phyloP scores from a whole-genome alignment of 2,329 filamentous ascomycete genomes.

The Venturia effusa region DNA sequence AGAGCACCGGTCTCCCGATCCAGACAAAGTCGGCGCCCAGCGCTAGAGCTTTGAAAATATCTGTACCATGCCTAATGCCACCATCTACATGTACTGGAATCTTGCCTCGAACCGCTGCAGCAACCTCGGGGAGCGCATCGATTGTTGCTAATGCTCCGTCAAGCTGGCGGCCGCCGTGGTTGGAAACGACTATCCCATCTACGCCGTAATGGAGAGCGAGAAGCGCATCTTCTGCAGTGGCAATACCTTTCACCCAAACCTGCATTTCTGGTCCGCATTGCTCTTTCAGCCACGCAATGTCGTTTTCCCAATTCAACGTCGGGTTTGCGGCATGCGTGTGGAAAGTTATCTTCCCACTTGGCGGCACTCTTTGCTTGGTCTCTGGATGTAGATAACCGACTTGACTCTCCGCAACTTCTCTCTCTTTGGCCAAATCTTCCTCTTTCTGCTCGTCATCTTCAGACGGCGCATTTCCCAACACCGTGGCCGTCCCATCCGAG shows the following conservation, averaged over 20 bases:
- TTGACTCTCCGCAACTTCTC: slow-evolving; percentile 54
- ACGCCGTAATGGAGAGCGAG: slow-evolving; percentile 32
- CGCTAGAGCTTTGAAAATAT: slow-evolving; percentile 47
- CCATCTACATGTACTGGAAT: slow-evolving; percentile 53
- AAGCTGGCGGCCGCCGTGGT: slow-evolving; percentile 48
- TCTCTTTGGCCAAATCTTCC: slow-evolving; percentile 67
- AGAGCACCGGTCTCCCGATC: slow-evolving; percentile 38
- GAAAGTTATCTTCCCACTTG: slow-evolving; percentile 25
- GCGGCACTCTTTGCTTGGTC: slow-evolving; percentile 33
- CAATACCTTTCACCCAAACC: slow-evolving; percentile 6
- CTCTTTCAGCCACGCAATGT: slow-evolving; percentile 67
- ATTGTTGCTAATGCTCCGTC: slow-evolving; percentile 45
- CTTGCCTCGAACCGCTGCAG: slow-evolving; percentile 29
- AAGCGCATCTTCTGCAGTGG: slow-evolving; percentile 27
- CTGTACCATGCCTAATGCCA: slow-evolving; percentile 44
- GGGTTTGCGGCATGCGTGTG: slow-evolving; percentile 59
- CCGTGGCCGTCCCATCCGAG: slow-evolving; percentile 10
- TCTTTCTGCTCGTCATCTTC: slow-evolving; percentile 17
- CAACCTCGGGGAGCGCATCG: slow-evolving; percentile 35
- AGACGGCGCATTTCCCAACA: slow-evolving; percentile 11
- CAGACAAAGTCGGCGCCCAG: slow-evolving; percentile 40
- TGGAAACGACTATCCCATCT: slow-evolving; percentile 40
- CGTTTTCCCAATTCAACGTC: slow-evolving; percentile 69
- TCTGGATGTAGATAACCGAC: slow-evolving; percentile 34
- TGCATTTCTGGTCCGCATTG: slow-evolving; percentile 56